Conservation (phyloP, 495 filamentous ascomycete genomes). For the Neurospora tetraspora region DNA sequence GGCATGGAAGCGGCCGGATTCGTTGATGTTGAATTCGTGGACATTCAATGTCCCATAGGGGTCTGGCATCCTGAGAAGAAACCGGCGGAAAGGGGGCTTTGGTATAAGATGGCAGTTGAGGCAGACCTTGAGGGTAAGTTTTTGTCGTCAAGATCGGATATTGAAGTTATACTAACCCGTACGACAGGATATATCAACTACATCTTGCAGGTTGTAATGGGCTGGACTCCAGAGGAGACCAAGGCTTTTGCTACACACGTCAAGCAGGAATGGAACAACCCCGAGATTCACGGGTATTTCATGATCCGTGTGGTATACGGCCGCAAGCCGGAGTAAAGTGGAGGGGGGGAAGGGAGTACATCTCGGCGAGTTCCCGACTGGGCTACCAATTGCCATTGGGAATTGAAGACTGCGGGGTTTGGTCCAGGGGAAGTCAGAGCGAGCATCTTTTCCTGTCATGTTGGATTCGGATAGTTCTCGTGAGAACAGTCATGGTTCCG, state of each 20-base stretch:
- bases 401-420: background rate
- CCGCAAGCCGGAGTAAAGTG: slow-evolving; percentile 15
- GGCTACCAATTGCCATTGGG: background rate
- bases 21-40: slow-evolving; percentile 34
- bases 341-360: background rate
- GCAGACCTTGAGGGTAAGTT: slow-evolving; percentile 16
- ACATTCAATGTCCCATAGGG: background rate
- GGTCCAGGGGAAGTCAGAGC: background rate
- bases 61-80: slow-evolving; percentile 26
- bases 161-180: background rate
- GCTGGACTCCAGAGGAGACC: slow-evolving; percentile 13
- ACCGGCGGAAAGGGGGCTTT: slow-evolving; percentile 37
- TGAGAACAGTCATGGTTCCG: background rate
- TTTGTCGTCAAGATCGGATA: background rate
- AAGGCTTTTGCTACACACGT: slow-evolving; percentile 8
- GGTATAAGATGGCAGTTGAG: slow-evolving; percentile 11
- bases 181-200: slow-evolving; percentile 13
- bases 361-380: background rate
- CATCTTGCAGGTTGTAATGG: slow-evolving; percentile 18
- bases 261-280: slow-evolving; percentile 8
- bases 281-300: slow-evolving; percentile 5
- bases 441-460: background rate
- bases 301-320: slow-evolving; percentile 19
- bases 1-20: slow-evolving; percentile 49
- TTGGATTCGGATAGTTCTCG: background rate